phyloP scores from a whole-genome alignment of 768 basidiomycete species.

The Lactifluus volemus region DNA sequence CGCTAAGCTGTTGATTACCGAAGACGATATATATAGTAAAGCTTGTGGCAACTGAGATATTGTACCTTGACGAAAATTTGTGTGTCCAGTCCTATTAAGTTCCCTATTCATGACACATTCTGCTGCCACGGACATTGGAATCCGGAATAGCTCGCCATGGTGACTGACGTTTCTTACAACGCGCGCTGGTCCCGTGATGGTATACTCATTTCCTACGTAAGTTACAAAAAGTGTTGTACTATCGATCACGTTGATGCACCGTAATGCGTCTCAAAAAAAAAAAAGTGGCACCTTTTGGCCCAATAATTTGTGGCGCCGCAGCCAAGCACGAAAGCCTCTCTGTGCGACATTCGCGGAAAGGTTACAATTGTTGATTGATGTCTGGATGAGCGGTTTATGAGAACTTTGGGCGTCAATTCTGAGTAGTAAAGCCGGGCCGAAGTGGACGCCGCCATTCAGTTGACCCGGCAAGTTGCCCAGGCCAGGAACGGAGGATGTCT shows the following conservation, averaged over 20 bases:
- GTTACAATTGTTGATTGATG: background rate
- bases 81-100: too few relatives aligned
- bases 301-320: background rate
- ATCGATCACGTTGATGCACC: background rate
- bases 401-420: background rate
- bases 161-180: background rate
- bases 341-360: background rate
- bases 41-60: background rate
- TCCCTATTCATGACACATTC: background rate
- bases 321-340: background rate
- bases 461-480: background rate
- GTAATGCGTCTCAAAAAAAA: background rate
- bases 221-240: background rate
- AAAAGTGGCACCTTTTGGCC: background rate
- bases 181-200: background rate
- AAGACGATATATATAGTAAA: background rate
- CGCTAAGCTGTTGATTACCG: background rate
- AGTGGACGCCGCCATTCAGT: background rate
- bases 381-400: too few relatives aligned
- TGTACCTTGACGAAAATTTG: background rate
- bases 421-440: background rate
- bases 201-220: background rate
- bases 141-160: background rate
- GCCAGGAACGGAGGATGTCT: slow-evolving; percentile 2
- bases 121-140: background rate